These are phyloP conservation scores for Mercurialis annua DNA, from an alignment of 345 rosid genomes.

Conservation along the genomic window DNA sequence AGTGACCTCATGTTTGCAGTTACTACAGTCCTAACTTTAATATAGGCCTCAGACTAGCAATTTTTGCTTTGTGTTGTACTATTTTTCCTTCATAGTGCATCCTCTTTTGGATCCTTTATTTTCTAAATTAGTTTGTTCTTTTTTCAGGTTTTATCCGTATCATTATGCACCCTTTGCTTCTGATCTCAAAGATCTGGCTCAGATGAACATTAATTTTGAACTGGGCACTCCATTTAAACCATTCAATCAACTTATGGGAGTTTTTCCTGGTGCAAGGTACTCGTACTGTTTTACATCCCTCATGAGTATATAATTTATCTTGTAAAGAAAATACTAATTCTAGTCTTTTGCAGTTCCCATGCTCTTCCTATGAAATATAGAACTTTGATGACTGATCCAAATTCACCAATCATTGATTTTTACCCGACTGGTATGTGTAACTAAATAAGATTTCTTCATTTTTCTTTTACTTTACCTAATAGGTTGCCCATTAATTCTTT, in stretches of 20 bases:
- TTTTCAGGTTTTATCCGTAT: conserved; percentile 88
- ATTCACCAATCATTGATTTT: conserved; percentile 82
- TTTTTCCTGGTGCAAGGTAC: conserved; percentile 95
- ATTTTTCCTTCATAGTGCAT: neutral
- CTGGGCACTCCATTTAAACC: conserved; percentile 85
- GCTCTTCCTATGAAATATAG: conserved; percentile 82
- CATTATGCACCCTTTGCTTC: conserved; percentile 99
- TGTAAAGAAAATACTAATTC: conserved; percentile 16
- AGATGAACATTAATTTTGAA: conserved; percentile 65
- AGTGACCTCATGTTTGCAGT: neutral
- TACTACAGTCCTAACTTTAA: neutral
- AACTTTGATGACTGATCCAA: conserved; percentile 78
- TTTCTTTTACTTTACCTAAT: conserved; percentile 12
- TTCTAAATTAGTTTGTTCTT: neutral
- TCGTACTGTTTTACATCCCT: conserved; percentile 8
- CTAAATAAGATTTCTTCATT: conserved; percentile 7
- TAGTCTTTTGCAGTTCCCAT: conserved; percentile 60
- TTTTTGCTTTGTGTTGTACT: neutral
- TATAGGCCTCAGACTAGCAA: neutral
- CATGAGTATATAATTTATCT: neutral
- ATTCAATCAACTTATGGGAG: conserved; percentile 88
- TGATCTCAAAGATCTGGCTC: conserved; percentile 75
- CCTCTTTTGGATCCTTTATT: neutral
- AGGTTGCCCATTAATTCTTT: conserved; percentile 25
- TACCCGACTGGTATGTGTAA: conserved; percentile 66